Percentiles rank a stretch among this genome's conserved stretches.
Evolutionary conservation across 2,329 filamentous ascomycete genomes (phyloP).

Genomic region (Aspergillus luchuensis): DNA sequence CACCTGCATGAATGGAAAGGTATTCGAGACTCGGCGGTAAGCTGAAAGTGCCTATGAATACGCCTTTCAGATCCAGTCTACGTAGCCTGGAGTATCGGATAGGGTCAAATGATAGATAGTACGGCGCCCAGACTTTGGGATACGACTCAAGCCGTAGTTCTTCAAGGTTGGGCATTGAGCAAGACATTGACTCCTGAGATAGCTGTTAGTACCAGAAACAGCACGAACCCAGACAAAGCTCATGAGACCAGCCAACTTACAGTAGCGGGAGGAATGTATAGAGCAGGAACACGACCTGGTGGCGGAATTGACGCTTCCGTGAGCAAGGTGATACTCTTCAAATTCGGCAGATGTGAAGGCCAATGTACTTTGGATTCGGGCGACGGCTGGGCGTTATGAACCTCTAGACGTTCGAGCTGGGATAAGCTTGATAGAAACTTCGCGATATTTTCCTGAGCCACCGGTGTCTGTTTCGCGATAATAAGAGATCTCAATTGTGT

Average conservation of each 20-base stretch:
- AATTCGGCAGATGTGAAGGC: constrained; percentile 33
- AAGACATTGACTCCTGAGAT: constrained; percentile 17
- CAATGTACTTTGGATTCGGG: constrained; percentile 15
- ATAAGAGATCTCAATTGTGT: constrained; percentile 30
- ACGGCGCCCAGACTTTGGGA: constrained; percentile 23
- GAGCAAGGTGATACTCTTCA: constrained; percentile 32
- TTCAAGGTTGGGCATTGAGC: constrained; percentile 33
- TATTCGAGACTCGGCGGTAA: constrained; percentile 34
- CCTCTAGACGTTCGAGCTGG: constrained; percentile 30
- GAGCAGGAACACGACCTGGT: constrained; percentile 17
- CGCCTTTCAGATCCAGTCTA: constrained; percentile 32
- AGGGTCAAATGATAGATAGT: constrained; percentile 20
- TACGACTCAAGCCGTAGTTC: constrained; percentile 35
- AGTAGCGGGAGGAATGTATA: constrained; percentile 20
- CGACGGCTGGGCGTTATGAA: constrained; percentile 26
- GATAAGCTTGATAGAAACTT: constrained; percentile 31
- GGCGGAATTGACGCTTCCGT: constrained; percentile 19
- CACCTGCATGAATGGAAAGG: constrained; percentile 31
- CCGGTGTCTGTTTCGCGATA: constrained; percentile 26
- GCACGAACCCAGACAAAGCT: not conserved
- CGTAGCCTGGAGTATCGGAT: constrained; percentile 27
- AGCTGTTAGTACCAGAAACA: not conserved
- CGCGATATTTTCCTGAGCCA: constrained; percentile 29
- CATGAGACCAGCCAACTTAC: not conserved
- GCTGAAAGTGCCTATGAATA: constrained; percentile 24